phyloP scores from a whole-genome alignment of 2,329 filamentous ascomycete genomes.

The Akanthomyces muscarius region DNA sequence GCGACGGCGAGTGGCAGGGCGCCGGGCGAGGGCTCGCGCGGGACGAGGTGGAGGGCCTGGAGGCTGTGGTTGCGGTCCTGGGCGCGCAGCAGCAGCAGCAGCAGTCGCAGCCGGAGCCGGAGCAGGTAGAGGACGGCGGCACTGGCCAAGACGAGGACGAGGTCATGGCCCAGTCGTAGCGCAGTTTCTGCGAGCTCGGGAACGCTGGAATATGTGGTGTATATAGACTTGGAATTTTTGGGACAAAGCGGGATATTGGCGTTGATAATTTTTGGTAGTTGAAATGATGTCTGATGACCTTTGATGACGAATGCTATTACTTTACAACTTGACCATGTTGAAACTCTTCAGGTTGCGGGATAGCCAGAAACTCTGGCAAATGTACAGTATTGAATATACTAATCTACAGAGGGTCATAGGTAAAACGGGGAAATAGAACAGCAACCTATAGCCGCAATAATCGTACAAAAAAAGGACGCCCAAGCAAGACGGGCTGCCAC shows the following conservation, averaged over 20 bases:
- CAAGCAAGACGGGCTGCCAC: background rate
- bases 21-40: constrained; percentile 45
- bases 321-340: background rate
- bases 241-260: constrained; percentile 6
- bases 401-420: background rate
- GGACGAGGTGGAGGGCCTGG: constrained; percentile 55
- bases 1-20: constrained; percentile 62
- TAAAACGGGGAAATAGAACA: background rate
- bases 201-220: background rate
- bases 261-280: background rate
- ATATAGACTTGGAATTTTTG: background rate
- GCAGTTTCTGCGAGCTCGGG: too few species aligned
- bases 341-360: background rate
- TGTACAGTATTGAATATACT: constrained; percentile 6
- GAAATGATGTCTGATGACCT: background rate
- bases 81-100: background rate
- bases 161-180: constrained; percentile 17
- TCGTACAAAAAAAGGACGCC: background rate
- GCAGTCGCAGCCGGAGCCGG: background rate
- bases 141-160: constrained; percentile 9
- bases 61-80: constrained; percentile 32
- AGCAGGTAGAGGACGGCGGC: constrained; percentile 6
- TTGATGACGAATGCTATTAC: background rate
- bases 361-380: background rate
- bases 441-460: background rate